These are phyloP conservation scores for Aspergillus intermedius DNA, from an alignment of 2,329 filamentous ascomycete species.

Conservation along the genomic window DNA sequence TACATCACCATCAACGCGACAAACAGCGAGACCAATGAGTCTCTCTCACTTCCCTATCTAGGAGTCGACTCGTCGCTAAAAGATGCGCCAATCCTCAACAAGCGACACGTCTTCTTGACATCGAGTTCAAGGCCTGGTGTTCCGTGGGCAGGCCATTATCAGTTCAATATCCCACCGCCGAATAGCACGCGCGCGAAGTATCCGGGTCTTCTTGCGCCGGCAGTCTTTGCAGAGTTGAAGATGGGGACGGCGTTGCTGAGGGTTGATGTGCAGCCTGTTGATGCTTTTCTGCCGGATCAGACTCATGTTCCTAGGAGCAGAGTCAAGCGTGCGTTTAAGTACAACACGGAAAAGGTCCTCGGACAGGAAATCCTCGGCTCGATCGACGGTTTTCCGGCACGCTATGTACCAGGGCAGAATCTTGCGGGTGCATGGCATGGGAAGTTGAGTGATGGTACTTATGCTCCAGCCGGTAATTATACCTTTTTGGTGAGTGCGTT, in stretches of 20 bases:
- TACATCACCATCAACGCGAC: constrained; percentile 23
- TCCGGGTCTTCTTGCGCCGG: not conserved
- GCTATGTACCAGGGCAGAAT: not conserved
- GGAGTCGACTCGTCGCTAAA: constrained; percentile 20
- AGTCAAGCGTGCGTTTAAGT: not conserved
- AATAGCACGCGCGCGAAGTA: not conserved
- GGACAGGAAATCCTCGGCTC: not conserved
- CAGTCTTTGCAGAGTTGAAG: constrained; percentile 1
- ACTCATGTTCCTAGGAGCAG: no score
- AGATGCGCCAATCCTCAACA: constrained; percentile 12
- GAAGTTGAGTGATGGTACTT: constrained; percentile 5
- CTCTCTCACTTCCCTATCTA: constrained; percentile 26
- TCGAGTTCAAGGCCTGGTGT: not conserved
- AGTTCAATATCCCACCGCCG: not conserved
- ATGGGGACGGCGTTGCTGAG: constrained; percentile 12
- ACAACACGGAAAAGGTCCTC: not conserved
- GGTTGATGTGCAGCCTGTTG: constrained; percentile 5
- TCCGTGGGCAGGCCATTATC: not conserved
- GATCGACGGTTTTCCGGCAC: not conserved
- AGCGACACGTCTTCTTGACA: not conserved
- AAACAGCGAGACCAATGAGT: constrained; percentile 10
- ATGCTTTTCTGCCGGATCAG: not conserved
- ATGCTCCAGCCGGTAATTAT: constrained; percentile 9
- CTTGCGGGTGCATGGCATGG: not conserved
- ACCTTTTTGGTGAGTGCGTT: constrained; percentile 10